Evolutionary conservation across 495 filamentous ascomycete species (phyloP).

Genomic region (Podospora fimiseda): DNA sequence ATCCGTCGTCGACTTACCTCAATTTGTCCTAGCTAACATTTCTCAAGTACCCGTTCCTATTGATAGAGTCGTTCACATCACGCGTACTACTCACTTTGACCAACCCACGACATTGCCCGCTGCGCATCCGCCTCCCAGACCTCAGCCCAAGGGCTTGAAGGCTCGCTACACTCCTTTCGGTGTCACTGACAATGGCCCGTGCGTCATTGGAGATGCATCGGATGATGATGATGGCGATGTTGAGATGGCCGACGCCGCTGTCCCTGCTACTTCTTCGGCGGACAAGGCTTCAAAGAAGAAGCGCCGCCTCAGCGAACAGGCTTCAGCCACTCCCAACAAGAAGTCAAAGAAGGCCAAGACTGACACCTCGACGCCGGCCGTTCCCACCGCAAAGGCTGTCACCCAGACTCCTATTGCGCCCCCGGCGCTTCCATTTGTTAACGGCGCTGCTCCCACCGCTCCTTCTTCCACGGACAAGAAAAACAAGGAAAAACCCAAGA

Average conservation of each 20-base stretch:
- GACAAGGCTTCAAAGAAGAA: constrained; percentile 32
- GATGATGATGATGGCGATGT: constrained; percentile 24
- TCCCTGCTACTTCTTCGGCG: constrained; percentile 1
- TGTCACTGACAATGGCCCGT: constrained; percentile 18
- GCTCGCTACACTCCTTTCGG: constrained; percentile 40
- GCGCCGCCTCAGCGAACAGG: constrained; percentile 33
- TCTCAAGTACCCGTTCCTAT: constrained; percentile 30
- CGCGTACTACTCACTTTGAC: constrained; percentile 35
- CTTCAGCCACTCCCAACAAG: constrained; percentile 15
- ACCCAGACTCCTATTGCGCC: constrained; percentile 28
- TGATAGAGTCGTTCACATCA: constrained; percentile 39
- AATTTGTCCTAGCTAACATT: constrained; percentile 12
- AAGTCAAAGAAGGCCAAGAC: constrained; percentile 28
- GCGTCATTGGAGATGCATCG: constrained; percentile 19
- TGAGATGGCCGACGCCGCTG: constrained; percentile 24
- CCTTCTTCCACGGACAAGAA: constrained; percentile 12
- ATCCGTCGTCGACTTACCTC: background rate
- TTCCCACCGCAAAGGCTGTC: background rate
- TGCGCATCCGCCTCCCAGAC: constrained; percentile 25
- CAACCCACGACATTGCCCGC: constrained; percentile 20
- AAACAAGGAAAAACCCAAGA: constrained; percentile 16
- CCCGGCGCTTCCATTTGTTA: constrained; percentile 14
- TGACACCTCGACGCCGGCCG: constrained; percentile 3
- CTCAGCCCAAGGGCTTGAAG: constrained; percentile 42
- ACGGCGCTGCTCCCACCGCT: background rate